These are phyloP conservation scores for Lichtheimia hyalospora DNA, from an alignment of 371 early-diverging fungal genomes.

Conservation along the genomic window DNA sequence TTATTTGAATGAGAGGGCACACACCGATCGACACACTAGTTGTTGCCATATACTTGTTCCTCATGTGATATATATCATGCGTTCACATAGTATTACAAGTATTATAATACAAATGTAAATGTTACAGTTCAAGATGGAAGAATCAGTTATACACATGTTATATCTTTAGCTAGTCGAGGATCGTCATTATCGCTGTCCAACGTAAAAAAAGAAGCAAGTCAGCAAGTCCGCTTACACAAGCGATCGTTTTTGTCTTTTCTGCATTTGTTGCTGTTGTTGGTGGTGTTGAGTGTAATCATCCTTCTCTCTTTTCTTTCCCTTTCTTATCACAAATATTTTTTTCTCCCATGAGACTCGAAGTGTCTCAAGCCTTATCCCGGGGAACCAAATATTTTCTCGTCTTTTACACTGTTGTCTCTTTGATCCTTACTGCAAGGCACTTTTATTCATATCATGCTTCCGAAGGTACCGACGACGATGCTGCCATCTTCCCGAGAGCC, in stretches of 20 bases:
- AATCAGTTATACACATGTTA: background rate
- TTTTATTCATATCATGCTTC: constrained; percentile 16
- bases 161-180: too few species aligned
- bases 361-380: constrained; percentile 9
- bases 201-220: background rate
- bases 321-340: background rate
- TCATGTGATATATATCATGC: too few species aligned
- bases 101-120: too few species aligned
- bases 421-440: constrained; percentile 16
- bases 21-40: too few species aligned
- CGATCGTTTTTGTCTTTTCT: constrained; percentile 4
- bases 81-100: too few species aligned
- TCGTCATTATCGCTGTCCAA: too few species aligned
- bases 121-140: background rate
- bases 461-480: constrained; percentile 6
- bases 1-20: too few species aligned
- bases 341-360: constrained; percentile 12
- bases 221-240: constrained; percentile 7
- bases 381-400: constrained; percentile 12
- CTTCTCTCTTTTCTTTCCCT: constrained; percentile 10
- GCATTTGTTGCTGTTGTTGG: background rate
- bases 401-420: constrained; percentile 12
- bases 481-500: constrained; percentile 16
- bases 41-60: too few species aligned
- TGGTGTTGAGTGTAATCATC: background rate